Evolutionary conservation across 805 yeast species (phyloP), one percentile per base, ranked within the genome.

Genomic region (Candida succiphila): DNA sequence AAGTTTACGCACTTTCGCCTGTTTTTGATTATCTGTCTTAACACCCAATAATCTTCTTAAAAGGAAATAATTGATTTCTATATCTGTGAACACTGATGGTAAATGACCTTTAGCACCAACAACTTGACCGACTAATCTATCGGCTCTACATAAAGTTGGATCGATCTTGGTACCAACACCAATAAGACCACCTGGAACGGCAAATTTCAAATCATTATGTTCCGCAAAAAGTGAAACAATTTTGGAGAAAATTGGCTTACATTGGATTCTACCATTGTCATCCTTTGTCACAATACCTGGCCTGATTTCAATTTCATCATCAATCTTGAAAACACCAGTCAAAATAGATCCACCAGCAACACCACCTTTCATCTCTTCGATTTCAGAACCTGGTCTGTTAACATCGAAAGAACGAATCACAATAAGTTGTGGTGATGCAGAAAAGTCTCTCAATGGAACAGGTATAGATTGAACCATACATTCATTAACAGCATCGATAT

Each of bases 81-180:
- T 83, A 66, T 92, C 98, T 32, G 96, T 85, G 70, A 85, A 94
- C 50, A 92, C 87, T 32, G 89, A 84, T 46, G 98, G 99, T 51
- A 92, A 74, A 54, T 86, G 80, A 45, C 96, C 96, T 61, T 80
- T 88, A 40, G 96, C 88, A 56, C 99, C 99, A 40, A 94, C 94
- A 41, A 92, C 98, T 67, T 92, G 98, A 51, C 99, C 99, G 36
- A 94, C 96, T 52, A 92, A 73, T 68, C 98, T 85, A 67, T 92
- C 99, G 40, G 97, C 99, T 69, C 98, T 84, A 72, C 99, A 92
- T 52, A 92, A 68, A 2, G 98, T 92, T 37, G 99, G 99, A 63
- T 92, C 99, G 46, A 92, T 94, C 64, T 85, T 86, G 33, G 98
- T 92, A 67, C 99, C 99, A 37, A 92, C 96, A 76, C 99, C 99